Evolutionary conservation across 2,329 filamentous ascomycete genomes (phyloP).

Genomic region (Aspergillus terreus): DNA sequence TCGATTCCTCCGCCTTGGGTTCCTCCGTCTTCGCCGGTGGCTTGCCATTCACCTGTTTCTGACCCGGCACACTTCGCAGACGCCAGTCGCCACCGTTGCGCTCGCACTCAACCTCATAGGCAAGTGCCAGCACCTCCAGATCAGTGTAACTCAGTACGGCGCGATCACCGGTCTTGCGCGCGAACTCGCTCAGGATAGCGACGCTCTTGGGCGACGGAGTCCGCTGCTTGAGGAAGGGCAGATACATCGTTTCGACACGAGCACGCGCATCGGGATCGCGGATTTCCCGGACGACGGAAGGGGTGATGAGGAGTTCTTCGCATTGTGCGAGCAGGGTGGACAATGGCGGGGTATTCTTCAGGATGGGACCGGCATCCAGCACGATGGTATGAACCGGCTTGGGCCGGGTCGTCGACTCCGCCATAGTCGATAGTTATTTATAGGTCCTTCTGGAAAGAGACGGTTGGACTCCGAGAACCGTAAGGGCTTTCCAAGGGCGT

Average conservation of each 20-base stretch:
- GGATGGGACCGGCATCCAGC: constrained; percentile 86
- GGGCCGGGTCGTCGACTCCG: constrained; percentile 19
- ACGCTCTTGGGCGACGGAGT: constrained; percentile 72
- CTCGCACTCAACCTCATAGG: constrained; percentile 93
- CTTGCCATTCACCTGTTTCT: constrained; percentile 71
- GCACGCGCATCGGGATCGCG: constrained; percentile 75
- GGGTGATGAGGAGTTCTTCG: constrained; percentile 75
- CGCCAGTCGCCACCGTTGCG: constrained; percentile 86
- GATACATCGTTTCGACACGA: constrained; percentile 76
- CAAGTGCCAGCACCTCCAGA: constrained; percentile 81
- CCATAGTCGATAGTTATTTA: constrained; percentile 15
- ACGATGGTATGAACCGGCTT: constrained; percentile 81
- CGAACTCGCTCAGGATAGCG: constrained; percentile 77
- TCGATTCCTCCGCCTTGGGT: constrained; percentile 26
- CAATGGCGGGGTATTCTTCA: constrained; percentile 85
- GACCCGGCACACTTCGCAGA: constrained; percentile 71
- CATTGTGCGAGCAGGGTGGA: constrained; percentile 77
- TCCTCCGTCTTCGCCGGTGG: constrained; percentile 49
- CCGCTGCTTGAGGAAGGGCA: constrained; percentile 78
- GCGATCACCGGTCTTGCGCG: constrained; percentile 82
- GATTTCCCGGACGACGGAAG: constrained; percentile 82
- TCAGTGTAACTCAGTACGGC: constrained; percentile 84
- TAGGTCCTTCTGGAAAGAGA: background rate
- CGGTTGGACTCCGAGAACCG: background rate
- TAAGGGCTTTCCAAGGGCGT: background rate